Percentiles rank a stretch among this genome's conserved stretches.
phyloP scores from a whole-genome alignment of 129 eudicot genomes.

The Arctium lappa region DNA sequence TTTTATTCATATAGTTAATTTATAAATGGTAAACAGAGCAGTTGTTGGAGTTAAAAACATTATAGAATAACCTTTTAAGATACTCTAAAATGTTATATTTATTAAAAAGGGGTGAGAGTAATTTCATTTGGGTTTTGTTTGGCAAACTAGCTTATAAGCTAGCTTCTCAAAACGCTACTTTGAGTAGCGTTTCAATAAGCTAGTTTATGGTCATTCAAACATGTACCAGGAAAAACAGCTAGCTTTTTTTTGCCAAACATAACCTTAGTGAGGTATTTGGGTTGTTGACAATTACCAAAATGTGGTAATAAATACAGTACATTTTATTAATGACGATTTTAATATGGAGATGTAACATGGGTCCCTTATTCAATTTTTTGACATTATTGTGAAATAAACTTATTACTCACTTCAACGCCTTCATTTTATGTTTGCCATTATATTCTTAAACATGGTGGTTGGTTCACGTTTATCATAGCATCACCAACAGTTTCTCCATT shows the following conservation, averaged over 20 bases:
- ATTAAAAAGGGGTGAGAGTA: neutral
- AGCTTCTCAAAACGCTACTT: too few relatives aligned
- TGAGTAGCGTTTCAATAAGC: too few relatives aligned
- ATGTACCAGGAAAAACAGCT: too few relatives aligned
- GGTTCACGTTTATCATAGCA: neutral
- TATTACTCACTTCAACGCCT: conserved; percentile 1
- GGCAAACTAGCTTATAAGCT: too few relatives aligned
- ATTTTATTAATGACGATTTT: conserved; percentile 2
- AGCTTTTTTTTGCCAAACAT: too few relatives aligned
- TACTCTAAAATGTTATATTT: neutral
- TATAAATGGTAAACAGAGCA: too few relatives aligned
- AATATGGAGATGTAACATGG: conserved; percentile 13
- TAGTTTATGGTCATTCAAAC: too few relatives aligned
- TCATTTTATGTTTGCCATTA: neutral
- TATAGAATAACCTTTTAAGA: too few relatives aligned
- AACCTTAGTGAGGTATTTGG: conserved; percentile 1
- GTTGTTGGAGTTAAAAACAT: too few relatives aligned
- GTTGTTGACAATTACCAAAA: conserved; percentile 18
- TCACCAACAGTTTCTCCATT: too few relatives aligned
- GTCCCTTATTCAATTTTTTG: conserved; percentile 1
- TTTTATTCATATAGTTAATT: too few relatives aligned
- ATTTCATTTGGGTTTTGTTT: neutral
- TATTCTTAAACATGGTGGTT: neutral
- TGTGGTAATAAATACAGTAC: neutral
- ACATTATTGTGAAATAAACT: conserved; percentile 10